Evolutionary conservation across 73 alveolate genomes (phyloP).

Genomic region (Stentor roeselii): DNA sequence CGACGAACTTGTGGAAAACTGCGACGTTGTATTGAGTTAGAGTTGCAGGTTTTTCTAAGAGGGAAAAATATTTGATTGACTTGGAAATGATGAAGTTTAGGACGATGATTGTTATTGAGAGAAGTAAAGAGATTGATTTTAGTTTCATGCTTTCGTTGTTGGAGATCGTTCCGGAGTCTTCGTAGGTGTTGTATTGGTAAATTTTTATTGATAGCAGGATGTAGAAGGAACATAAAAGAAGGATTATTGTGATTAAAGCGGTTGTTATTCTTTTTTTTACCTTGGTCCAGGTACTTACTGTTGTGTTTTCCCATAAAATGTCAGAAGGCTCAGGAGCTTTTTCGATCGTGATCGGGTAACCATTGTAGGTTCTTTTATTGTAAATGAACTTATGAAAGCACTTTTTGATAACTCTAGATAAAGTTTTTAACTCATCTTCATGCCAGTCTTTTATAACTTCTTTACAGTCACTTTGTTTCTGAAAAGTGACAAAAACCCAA

Average conservation of each 20-base stretch:
- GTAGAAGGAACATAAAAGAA: constrained; percentile 35
- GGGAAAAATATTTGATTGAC: constrained; percentile 35
- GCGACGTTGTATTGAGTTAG: constrained; percentile 43
- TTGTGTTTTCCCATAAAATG: constrained; percentile 62
- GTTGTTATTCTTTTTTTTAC: constrained; percentile 30
- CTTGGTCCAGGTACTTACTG: constrained; percentile 19
- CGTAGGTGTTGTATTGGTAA: constrained; percentile 18
- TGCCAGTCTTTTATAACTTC: not conserved
- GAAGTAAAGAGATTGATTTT: constrained; percentile 17
- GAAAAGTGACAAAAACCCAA: constrained; percentile 11
- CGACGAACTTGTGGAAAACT: constrained; percentile 43
- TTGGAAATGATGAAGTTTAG: constrained; percentile 31
- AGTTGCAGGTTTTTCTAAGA: constrained; percentile 47
- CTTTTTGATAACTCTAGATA: no score
- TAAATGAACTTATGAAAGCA: not conserved
- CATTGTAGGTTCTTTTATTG: not conserved
- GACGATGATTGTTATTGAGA: constrained; percentile 36
- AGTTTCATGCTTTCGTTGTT: no score
- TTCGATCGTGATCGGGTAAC: not conserved
- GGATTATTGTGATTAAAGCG: constrained; percentile 9
- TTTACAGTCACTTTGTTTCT: not conserved
- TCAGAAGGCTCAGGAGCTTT: constrained; percentile 74
- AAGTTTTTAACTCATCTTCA: not conserved
- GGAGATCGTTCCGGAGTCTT: no score
- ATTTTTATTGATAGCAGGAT: constrained; percentile 13